Conservation (phyloP, 495 filamentous ascomycete genomes). For the Daldinia concentrica region DNA sequence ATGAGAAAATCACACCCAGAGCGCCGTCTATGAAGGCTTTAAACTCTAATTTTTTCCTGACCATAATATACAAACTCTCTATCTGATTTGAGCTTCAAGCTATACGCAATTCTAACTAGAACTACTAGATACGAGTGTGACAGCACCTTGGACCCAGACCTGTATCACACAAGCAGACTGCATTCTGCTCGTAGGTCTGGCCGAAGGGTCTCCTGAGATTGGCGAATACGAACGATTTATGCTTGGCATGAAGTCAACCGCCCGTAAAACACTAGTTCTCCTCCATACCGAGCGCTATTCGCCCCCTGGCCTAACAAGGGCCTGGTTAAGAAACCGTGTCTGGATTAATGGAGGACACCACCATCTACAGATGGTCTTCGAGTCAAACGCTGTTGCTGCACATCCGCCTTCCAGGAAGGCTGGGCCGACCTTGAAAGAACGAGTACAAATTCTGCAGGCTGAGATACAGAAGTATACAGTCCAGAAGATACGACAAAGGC, state of each 20-base stretch:
- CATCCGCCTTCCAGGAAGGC: conserved; percentile 80
- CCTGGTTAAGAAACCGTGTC: conserved; percentile 90
- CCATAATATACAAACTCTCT: conserved; percentile 18
- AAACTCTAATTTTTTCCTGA: conserved; percentile 62
- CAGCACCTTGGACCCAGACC: conserved; percentile 97
- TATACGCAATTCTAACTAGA: conserved; percentile 35
- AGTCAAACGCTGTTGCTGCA: conserved; percentile 76
- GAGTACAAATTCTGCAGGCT: conserved; percentile 93
- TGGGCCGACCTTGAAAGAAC: conserved; percentile 86
- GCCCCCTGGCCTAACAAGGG: conserved; percentile 79
- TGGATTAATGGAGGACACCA: conserved; percentile 99
- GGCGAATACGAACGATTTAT: conserved; percentile 97
- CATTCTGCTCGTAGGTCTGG: conserved; percentile 89
- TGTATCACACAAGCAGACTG: conserved; percentile 97
- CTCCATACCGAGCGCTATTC: conserved; percentile 92
- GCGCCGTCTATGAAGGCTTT: conserved; percentile 54
- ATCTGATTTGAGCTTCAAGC: not conserved
- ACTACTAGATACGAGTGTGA: conserved; percentile 82
- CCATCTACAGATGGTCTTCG: conserved; percentile 95
- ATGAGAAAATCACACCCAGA: conserved; percentile 54
- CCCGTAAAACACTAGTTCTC: conserved; percentile 92
- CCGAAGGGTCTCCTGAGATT: conserved; percentile 87
- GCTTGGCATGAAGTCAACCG: conserved; percentile 96
- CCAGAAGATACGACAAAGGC: conserved; percentile 81
- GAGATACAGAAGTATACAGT: conserved; percentile 98